phyloP scores from a whole-genome alignment of 2,329 filamentous ascomycete species.

The Lasiodiplodia sp. region DNA sequence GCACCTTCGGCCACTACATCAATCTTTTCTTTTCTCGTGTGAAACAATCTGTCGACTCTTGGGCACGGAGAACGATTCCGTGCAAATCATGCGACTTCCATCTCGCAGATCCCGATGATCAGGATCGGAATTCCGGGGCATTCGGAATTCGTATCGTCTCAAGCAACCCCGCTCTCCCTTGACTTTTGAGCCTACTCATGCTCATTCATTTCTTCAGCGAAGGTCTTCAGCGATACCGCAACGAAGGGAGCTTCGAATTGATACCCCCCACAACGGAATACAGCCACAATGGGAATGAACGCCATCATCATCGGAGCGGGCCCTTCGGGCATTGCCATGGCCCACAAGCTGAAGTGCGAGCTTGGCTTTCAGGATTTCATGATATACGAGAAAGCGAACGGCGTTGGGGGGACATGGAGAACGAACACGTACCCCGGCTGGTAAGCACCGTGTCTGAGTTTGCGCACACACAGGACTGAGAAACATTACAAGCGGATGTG shows the following conservation, averaged over 20 bases:
- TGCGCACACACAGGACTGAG: slow-evolving; percentile 39
- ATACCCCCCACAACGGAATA: not conserved
- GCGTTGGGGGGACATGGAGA: slow-evolving; percentile 43
- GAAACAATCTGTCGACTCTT: no score
- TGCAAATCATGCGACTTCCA: not conserved
- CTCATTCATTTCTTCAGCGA: not conserved
- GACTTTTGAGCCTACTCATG: no score
- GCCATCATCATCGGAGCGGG: slow-evolving; percentile 46
- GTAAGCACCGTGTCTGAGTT: slow-evolving; percentile 31
- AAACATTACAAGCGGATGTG: not conserved
- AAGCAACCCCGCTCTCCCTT: no score
- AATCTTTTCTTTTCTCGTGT: not conserved
- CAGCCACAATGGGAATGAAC: not conserved
- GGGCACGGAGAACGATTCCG: no score
- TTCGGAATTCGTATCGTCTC: no score
- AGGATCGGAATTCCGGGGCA: no score
- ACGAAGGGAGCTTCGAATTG: not conserved
- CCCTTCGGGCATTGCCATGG: slow-evolving; percentile 44
- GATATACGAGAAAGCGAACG: slow-evolving; percentile 44
- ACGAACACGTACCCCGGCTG: slow-evolving; percentile 43
- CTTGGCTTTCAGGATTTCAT: slow-evolving; percentile 43
- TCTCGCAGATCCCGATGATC: no score
- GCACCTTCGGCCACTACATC: no score
- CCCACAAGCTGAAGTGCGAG: slow-evolving; percentile 42
- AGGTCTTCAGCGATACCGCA: not conserved